Evolutionary conservation across 23 red algal genomes (phyloP), one percentile per base, ranked within the genome.

Genomic region (Gracilaria caudata): DNA sequence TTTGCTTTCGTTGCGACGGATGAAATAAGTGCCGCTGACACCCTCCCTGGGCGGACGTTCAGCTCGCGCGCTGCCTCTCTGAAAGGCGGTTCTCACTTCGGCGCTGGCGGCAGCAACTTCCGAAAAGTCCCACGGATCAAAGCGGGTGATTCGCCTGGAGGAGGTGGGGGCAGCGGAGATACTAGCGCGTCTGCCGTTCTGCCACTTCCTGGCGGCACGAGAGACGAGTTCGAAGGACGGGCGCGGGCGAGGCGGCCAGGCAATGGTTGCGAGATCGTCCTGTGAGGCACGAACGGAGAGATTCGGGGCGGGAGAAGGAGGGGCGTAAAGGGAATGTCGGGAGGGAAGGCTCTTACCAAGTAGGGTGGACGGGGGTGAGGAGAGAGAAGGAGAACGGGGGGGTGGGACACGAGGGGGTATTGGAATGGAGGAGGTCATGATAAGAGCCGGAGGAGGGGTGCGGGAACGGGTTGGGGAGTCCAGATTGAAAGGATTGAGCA

Each of bases 21-120:
- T 87, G 47, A 99, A 93, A 68, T 99, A 99, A 20, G 97, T 93
- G 43, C 97, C 97, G 32, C 88, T 90, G 11, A 95, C 97, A 34
- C 97, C 93, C 47, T 82, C 82, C 32, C 97, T 71, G 11, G 84
- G 78, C 24, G 97, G 97, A 28, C 97, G 87, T 41, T 95, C 91
- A 20, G 78, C 87, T 4, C 76, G 61, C 26, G 87, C 87, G 30
- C 65, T 82, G 19, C 87, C 87, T 17, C 51, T 40, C 76, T 82
- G 76, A 40, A 91, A 75, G 51, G 75, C 87, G 16, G 76, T 73
- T n/a, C 60, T 41, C 6, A 91, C 87, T 39, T 82, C 78, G 26
- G 58, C 65, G 17, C 36, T 75, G 28, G 87, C 87, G 32, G 59
- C 33, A 23, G 78, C 87, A 2, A 91, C 77, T n/a, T 91, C 87